A percentile compares a stretch with the other conserved stretches of the same genome.
Evolutionary conservation across 2,329 filamentous ascomycete genomes (phyloP).

Genomic region (Colletotrichum eleusines): DNA sequence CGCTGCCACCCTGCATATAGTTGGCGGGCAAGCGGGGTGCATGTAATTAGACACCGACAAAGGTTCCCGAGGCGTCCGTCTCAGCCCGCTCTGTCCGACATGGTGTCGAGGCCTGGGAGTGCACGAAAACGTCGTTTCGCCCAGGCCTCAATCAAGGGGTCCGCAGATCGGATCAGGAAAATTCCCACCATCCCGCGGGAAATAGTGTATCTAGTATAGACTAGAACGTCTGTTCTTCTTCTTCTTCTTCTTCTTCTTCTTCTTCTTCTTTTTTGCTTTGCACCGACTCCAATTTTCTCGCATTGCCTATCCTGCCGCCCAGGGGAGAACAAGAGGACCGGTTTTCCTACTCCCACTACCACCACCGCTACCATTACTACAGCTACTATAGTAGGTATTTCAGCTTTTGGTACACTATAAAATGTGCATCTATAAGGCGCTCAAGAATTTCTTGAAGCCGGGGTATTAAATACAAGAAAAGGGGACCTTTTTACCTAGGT

Average conservation of each 20-base stretch:
- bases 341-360: no score
- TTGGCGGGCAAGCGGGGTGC: conserved; percentile 38
- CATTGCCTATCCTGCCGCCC: neutral
- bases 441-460: no score
- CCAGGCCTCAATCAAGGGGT: conserved; percentile 4
- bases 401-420: no score
- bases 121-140: no score
- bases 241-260: neutral
- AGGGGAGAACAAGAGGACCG: no score
- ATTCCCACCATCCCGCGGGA: neutral
- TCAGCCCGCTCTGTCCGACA: conserved; percentile 17
- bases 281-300: conserved; percentile 8
- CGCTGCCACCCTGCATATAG: no score
- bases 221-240: no score
- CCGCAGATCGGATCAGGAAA: conserved; percentile 11
- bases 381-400: no score
- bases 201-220: neutral
- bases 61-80: conserved; percentile 23
- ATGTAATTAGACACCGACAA: conserved; percentile 36
- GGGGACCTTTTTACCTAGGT: no score
- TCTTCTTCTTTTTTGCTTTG: neutral
- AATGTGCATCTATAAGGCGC: no score
- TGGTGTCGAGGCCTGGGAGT: neutral
- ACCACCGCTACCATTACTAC: no score
- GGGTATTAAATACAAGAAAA: no score